These are phyloP conservation scores for Russula griseocarnosa DNA, from an alignment of 768 basidiomycete genomes.

Conservation along the genomic window DNA sequence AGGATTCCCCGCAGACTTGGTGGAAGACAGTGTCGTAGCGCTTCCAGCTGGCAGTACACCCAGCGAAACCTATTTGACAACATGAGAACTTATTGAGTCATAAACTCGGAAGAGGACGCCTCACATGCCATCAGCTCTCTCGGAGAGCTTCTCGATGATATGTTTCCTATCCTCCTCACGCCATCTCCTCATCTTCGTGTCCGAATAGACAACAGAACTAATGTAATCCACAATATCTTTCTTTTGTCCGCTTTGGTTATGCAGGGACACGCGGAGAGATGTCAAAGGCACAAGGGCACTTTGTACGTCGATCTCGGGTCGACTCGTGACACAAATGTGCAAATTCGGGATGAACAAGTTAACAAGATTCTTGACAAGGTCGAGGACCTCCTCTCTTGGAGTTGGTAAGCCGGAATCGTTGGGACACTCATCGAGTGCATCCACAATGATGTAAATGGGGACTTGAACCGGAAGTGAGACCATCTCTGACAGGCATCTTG, in stretches of 20 bases:
- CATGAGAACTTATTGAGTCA: not conserved
- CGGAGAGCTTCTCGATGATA: conserved; percentile 1
- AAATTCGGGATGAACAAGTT: not conserved
- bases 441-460: not conserved
- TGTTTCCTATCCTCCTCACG: conserved; percentile 4
- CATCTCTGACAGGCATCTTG: not conserved
- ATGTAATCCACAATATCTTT: conserved; percentile 9
- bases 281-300: not conserved
- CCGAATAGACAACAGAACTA: conserved; percentile 1
- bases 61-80: not conserved
- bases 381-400: not conserved
- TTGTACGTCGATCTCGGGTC: conserved; percentile 1
- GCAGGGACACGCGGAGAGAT: conserved; percentile 5
- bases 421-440: conserved; percentile 3
- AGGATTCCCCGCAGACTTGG: conserved; percentile 5
- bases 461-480: not conserved
- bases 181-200: conserved; percentile 14
- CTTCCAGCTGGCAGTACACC: conserved; percentile 2
- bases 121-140: conserved; percentile 12
- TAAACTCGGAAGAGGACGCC: not conserved
- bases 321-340: not conserved
- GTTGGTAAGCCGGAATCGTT: not conserved
- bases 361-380: not conserved
- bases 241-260: conserved; percentile 8
- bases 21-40: not conserved